These are phyloP conservation scores for Sabuloglossum arenarium DNA, from an alignment of 495 filamentous ascomycete species.

Conservation along the genomic window DNA sequence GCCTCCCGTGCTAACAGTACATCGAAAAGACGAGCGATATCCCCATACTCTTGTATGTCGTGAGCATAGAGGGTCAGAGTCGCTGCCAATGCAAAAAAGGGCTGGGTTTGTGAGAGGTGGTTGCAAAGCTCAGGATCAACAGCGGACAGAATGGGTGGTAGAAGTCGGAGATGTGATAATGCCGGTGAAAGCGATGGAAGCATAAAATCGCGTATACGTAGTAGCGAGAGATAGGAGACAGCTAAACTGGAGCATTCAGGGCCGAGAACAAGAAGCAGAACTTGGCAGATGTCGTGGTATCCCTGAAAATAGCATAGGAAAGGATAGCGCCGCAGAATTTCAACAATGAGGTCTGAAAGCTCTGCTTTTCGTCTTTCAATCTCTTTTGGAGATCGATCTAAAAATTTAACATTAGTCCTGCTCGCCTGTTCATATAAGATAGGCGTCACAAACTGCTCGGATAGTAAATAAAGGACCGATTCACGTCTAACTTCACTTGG, in stretches of 20 bases:
- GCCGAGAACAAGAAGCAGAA: slow-evolving; percentile 72
- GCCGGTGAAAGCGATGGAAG: slow-evolving; percentile 70
- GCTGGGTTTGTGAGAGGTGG: slow-evolving; percentile 57
- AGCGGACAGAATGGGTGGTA: slow-evolving; percentile 56
- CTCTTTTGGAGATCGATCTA: slow-evolving; percentile 21
- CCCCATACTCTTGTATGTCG: slow-evolving; percentile 73
- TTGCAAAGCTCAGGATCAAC: slow-evolving; percentile 43
- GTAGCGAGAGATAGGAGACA: slow-evolving; percentile 58
- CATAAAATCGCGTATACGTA: slow-evolving; percentile 95
- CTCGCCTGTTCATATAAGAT: neutral
- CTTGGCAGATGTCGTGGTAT: slow-evolving; percentile 95
- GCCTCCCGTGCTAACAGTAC: slow-evolving; percentile 70
- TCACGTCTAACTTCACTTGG: slow-evolving; percentile 77
- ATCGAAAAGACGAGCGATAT: slow-evolving; percentile 79
- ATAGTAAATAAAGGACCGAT: slow-evolving; percentile 95
- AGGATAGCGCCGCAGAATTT: slow-evolving; percentile 58
- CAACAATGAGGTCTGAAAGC: slow-evolving; percentile 53
- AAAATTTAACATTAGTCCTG: slow-evolving; percentile 6
- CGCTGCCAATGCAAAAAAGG: slow-evolving; percentile 80
- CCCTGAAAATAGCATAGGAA: slow-evolving; percentile 94
- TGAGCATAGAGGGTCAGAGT: slow-evolving; percentile 92
- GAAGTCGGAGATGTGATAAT: slow-evolving; percentile 58
- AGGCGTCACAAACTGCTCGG: slow-evolving; percentile 38
- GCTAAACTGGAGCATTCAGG: slow-evolving; percentile 28
- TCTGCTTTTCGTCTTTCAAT: slow-evolving; percentile 43